Conservation (phyloP, 108 stramenopile genomes). For the Cyclostephanos invisitatus region DNA sequence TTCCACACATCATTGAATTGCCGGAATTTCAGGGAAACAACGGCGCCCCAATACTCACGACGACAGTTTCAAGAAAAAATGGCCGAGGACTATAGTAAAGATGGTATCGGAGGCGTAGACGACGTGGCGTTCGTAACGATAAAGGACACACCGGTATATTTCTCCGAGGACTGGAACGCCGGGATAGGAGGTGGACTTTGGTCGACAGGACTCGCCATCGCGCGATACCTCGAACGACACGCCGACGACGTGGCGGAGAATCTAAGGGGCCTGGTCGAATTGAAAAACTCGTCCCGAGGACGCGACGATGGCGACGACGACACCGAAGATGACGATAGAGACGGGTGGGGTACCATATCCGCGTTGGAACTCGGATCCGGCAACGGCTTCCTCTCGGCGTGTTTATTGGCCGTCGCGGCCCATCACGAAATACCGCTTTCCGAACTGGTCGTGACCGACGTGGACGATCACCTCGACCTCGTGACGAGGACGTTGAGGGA, state of each 20-base stretch:
- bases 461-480: conserved; percentile 64
- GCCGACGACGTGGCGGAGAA: conserved; percentile 18
- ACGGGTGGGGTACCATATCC: conserved; percentile 21
- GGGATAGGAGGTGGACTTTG: conserved; percentile 86
- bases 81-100: background rate
- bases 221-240: conserved; percentile 56
- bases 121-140: conserved; percentile 43
- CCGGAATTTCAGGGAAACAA: too few relatives aligned
- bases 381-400: conserved; percentile 79
- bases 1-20: too few relatives aligned
- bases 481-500: conserved; percentile 57
- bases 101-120: background rate
- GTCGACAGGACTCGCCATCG: conserved; percentile 76
- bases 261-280: conserved; percentile 8
- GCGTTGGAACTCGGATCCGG: conserved; percentile 82
- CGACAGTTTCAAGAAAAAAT: too few relatives aligned
- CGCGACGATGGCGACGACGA: conserved; percentile 26
- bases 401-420: conserved; percentile 51
- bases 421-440: conserved; percentile 6
- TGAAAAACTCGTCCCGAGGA: conserved; percentile 13
- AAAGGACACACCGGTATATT: conserved; percentile 52
- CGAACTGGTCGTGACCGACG: conserved; percentile 69
- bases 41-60: too few relatives aligned
- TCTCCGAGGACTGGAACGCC: conserved; percentile 72
- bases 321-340: conserved; percentile 22